Percentiles rank a stretch among this genome's conserved stretches.
phyloP scores from a whole-genome alignment of 345 rosid species.

The Brassica nigra region DNA sequence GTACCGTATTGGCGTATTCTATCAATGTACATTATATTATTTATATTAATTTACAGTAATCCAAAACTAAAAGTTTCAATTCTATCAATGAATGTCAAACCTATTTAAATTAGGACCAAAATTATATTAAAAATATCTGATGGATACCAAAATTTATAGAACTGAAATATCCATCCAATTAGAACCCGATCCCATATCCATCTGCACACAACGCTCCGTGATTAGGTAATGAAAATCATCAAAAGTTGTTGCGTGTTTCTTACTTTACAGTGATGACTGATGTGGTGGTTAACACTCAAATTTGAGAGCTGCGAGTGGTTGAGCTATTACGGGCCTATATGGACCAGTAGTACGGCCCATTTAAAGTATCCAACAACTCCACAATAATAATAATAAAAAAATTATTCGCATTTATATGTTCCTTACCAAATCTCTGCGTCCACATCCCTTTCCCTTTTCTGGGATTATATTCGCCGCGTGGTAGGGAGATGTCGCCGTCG shows the following conservation, averaged over 20 bases:
- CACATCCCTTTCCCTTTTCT: constrained; percentile 33
- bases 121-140: neutral
- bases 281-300: neutral
- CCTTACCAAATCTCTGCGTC: constrained; percentile 8
- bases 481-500: constrained; percentile 33
- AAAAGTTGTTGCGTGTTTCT: constrained; percentile 15
- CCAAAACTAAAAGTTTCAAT: too few species aligned
- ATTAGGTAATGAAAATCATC: neutral
- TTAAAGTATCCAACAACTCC: constrained; percentile 27
- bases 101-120: neutral
- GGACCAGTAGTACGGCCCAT: constrained; percentile 29
- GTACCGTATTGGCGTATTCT: too few species aligned
- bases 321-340: constrained; percentile 6
- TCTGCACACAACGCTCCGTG: neutral
- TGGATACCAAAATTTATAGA: neutral
- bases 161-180: neutral
- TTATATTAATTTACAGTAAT: too few species aligned
- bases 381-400: neutral
- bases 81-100: neutral
- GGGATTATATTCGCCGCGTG: constrained; percentile 43
- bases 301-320: constrained; percentile 8
- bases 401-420: neutral
- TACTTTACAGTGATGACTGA: neutral
- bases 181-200: neutral
- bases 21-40: too few species aligned